A percentile compares a stretch with the other conserved stretches of the same genome.
Evolutionary conservation across 2,329 filamentous ascomycete species (phyloP).

Genomic region (Cladosporium sp.): DNA sequence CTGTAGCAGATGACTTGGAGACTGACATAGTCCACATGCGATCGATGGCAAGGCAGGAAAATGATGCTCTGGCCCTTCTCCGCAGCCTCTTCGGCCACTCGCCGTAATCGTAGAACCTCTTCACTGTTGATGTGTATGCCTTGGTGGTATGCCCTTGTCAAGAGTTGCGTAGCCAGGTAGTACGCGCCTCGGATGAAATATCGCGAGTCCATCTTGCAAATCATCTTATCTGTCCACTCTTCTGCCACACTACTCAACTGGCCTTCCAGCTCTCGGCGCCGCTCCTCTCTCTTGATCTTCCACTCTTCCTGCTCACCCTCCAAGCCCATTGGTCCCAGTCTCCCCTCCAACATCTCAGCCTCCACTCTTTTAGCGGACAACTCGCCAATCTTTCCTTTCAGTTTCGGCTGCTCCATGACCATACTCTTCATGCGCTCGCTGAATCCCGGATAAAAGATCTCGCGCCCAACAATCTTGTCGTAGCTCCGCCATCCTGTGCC

Average conservation of each 20-base stretch:
- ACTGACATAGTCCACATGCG: constrained; percentile 94
- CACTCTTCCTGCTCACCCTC: constrained; percentile 53
- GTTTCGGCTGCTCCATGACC: constrained; percentile 70
- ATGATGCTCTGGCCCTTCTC: constrained; percentile 92
- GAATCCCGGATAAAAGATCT: constrained; percentile 89
- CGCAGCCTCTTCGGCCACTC: constrained; percentile 76
- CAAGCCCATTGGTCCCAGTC: constrained; percentile 50
- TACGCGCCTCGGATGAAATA: constrained; percentile 85
- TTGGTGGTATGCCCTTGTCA: constrained; percentile 92
- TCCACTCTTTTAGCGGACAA: constrained; percentile 70
- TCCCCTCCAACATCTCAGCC: constrained; percentile 72
- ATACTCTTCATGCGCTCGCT: constrained; percentile 80
- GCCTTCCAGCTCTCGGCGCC: constrained; percentile 57
- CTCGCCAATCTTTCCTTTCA: constrained; percentile 70
- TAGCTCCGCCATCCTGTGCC: constrained; percentile 95
- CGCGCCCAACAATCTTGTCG: constrained; percentile 83
- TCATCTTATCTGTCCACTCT: constrained; percentile 88
- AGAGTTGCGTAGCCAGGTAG: constrained; percentile 79
- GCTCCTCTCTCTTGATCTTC: constrained; percentile 44
- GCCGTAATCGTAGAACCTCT: constrained; percentile 77
- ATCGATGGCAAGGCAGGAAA: constrained; percentile 90
- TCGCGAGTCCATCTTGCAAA: constrained; percentile 77
- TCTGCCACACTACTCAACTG: constrained; percentile 78
- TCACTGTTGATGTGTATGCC: constrained; percentile 94
- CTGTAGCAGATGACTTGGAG: constrained; percentile 94